phyloP scores from a whole-genome alignment of 257 asterid species.

The Capsicum baccatum region DNA sequence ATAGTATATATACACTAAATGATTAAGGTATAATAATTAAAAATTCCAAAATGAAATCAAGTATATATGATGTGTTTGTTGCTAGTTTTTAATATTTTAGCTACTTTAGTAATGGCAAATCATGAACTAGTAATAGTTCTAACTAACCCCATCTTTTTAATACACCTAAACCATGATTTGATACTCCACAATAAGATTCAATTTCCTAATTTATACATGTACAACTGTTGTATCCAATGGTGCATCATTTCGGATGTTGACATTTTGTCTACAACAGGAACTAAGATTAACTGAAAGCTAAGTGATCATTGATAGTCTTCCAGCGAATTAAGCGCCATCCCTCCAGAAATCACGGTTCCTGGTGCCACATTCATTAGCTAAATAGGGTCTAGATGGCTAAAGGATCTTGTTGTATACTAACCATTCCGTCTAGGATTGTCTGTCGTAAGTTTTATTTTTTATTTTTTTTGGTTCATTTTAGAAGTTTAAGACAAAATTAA shows the following conservation, averaged over 20 bases:
- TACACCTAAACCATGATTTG: conserved; percentile 23
- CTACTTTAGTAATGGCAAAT: neutral
- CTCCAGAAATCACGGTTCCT: neutral
- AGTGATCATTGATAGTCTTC: neutral
- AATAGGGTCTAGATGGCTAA: neutral
- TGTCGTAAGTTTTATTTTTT: too few relatives aligned
- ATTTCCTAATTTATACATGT: neutral
- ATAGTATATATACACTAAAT: neutral
- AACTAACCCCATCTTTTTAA: neutral
- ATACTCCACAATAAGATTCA: conserved; percentile 5
- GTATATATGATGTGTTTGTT: neutral
- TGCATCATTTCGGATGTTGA: conserved; percentile 18
- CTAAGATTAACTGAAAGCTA: neutral
- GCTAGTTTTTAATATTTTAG: neutral
- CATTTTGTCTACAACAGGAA: neutral
- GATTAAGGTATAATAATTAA: neutral
- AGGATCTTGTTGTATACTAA: neutral
- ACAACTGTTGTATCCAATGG: neutral
- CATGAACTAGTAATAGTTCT: conserved; percentile 3
- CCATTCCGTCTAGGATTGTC: too few relatives aligned
- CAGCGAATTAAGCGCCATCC: neutral
- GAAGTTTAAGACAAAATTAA: too few relatives aligned
- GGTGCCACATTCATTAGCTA: neutral
- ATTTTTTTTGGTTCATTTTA: too few relatives aligned
- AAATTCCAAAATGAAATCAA: neutral